Evolutionary conservation across 768 basidiomycete species (phyloP), one percentile per base, ranked within the genome.

Genomic region (Boletus sensibilis): DNA sequence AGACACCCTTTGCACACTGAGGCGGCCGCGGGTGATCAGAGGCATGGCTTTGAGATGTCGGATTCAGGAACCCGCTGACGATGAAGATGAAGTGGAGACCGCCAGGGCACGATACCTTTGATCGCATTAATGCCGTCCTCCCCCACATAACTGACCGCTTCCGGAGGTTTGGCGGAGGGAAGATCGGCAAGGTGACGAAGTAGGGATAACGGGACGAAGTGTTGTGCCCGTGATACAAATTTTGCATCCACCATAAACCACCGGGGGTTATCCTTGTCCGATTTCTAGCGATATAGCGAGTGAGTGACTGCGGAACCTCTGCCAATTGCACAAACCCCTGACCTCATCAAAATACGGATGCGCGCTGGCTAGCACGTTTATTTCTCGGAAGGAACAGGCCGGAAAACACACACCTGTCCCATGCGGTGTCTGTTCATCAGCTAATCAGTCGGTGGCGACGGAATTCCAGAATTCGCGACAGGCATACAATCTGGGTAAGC

Each of bases 191-290:
- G 81, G 48, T 78, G 74, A 25, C 86, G 84, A 41, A 98, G 78
- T 1, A 96, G 77, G 7, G 87, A 76, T 12, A 96, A 78, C 3
- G 94, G 87, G 12, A 96, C 81, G 51, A 93, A 93, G 73, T 94
- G 77, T 31, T 70, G 61, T 6, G 88, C 80, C 23, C 89, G 83
- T 7, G 81, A 75, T 16, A 72, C 63, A 69, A 95, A 94, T 33
- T 79, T 81, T 50, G 87, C 74, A 63, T 93, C 86, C 35, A 94
- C 90, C 94, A 98, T 98, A 76, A 80, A 94, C 94, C 94, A 98
- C 67, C 81, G 90, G 2, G 94, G 94, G 12, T 84, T 77, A 4
- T 79, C 78, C 64, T 84, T 64, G 53, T 92, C 79, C 2, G 92
- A 82, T 83, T 95, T 95, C 91, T 92, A 64, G 52, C 25, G 16